Conservation (phyloP, 768 basidiomycete genomes). For the Tulasnella sp. region DNA sequence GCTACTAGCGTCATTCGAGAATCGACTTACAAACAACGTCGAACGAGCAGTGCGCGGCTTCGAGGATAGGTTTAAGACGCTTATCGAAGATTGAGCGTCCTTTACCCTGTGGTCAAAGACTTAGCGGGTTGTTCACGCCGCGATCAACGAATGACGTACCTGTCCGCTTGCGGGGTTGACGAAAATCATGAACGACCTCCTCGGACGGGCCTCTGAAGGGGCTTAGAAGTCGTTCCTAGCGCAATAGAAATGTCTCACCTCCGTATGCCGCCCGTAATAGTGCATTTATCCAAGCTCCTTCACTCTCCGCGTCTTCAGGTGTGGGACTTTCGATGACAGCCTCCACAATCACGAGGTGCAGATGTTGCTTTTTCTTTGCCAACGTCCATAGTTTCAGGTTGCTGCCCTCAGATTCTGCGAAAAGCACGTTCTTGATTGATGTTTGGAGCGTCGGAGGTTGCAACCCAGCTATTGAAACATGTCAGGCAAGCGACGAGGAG, state of each 20-base stretch:
- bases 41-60: constrained; percentile 48
- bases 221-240: background rate
- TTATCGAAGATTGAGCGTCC: constrained; percentile 41
- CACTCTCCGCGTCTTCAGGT: constrained; percentile 23
- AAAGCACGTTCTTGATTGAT: constrained; percentile 37
- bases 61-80: constrained; percentile 60
- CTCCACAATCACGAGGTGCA: constrained; percentile 33
- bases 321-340: constrained; percentile 30
- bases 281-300: constrained; percentile 41
- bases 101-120: constrained; percentile 42
- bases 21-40: constrained; percentile 48
- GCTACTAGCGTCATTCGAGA: background rate
- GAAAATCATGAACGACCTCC: constrained; percentile 50
- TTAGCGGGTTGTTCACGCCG: background rate
- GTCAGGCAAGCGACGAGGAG: background rate
- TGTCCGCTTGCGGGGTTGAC: constrained; percentile 75
- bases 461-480: background rate
- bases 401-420: constrained; percentile 31
- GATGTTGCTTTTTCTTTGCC: constrained; percentile 31
- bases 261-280: constrained; percentile 51
- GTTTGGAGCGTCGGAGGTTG: constrained; percentile 10
- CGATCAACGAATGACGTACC: constrained; percentile 31
- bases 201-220: constrained; percentile 38
- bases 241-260: constrained; percentile 31
- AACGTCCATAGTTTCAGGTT: constrained; percentile 41